Conservation (phyloP, 192 early-diverging fungal genomes). For the Cladochytrium replicatum region DNA sequence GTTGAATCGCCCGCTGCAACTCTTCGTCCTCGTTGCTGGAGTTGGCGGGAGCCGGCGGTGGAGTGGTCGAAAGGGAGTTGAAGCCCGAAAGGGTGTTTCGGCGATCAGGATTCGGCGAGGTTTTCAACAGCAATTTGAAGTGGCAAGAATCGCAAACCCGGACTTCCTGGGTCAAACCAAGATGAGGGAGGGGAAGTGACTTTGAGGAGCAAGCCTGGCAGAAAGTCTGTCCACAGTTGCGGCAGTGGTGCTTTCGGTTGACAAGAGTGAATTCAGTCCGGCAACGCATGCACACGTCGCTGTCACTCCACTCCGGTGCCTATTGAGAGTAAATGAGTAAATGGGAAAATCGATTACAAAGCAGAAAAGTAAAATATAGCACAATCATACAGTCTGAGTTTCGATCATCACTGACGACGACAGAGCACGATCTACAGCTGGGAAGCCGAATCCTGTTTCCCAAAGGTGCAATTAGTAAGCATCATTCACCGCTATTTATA, state of each 20-base stretch:
- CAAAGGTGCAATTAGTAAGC: constrained; percentile 1
- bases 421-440: constrained; percentile 52
- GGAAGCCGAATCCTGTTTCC: constrained; percentile 56
- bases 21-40: constrained; percentile 42
- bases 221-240: constrained; percentile 90
- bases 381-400: constrained; percentile 76
- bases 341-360: no score
- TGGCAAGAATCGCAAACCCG: constrained; percentile 94
- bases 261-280: constrained; percentile 85
- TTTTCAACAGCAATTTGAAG: constrained; percentile 52
- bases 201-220: constrained; percentile 92
- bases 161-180: constrained; percentile 81
- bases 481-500: no score
- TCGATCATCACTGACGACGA: constrained; percentile 61
- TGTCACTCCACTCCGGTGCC: constrained; percentile 96
- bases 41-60: no score
- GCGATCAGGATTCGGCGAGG: no score
- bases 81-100: no score
- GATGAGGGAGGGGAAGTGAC: constrained; percentile 65
- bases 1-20: constrained; percentile 28
- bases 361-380: no score
- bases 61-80: no score
- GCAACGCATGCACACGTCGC: constrained; percentile 88
- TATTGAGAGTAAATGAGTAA: no score
- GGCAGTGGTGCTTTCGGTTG: constrained; percentile 97